Evolutionary conservation across 2,329 filamentous ascomycete species (phyloP).

Genomic region (Trichophyton rubrum): DNA sequence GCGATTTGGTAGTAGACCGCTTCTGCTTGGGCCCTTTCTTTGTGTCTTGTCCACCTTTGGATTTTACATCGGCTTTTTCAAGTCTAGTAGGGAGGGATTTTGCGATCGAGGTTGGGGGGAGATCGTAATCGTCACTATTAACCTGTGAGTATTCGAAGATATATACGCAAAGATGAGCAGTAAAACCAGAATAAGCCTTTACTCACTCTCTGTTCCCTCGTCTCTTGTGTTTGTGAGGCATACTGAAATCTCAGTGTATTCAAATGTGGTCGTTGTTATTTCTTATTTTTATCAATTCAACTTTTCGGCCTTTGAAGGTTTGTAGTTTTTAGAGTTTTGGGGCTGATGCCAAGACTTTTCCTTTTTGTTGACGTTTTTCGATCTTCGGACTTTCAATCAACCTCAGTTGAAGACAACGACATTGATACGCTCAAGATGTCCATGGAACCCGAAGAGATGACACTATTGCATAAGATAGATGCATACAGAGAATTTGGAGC

Average conservation of each 20-base stretch:
- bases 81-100: slow-evolving; percentile 45
- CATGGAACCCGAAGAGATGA: not conserved
- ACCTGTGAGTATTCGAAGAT: slow-evolving; percentile 23
- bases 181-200: not conserved
- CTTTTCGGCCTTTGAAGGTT: slow-evolving; percentile 10
- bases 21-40: slow-evolving; percentile 20
- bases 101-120: slow-evolving; percentile 49
- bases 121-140: slow-evolving; percentile 33
- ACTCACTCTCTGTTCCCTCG: slow-evolving; percentile 42
- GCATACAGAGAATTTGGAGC: not conserved
- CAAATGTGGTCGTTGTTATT: not conserved
- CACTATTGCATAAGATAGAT: not conserved
- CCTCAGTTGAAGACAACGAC: not conserved
- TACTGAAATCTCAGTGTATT: slow-evolving; percentile 24
- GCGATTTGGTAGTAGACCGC: slow-evolving; percentile 23
- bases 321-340: not conserved
- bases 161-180: slow-evolving; percentile 7
- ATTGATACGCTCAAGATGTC: not conserved
- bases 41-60: slow-evolving; percentile 26
- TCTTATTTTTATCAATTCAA: not conserved
- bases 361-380: not conserved
- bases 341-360: not conserved
- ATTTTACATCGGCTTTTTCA: slow-evolving; percentile 23
- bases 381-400: not conserved
- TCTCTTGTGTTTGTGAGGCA: slow-evolving; percentile 82